phyloP scores from a whole-genome alignment of 306 rosid species.

The Medicago arabica region DNA sequence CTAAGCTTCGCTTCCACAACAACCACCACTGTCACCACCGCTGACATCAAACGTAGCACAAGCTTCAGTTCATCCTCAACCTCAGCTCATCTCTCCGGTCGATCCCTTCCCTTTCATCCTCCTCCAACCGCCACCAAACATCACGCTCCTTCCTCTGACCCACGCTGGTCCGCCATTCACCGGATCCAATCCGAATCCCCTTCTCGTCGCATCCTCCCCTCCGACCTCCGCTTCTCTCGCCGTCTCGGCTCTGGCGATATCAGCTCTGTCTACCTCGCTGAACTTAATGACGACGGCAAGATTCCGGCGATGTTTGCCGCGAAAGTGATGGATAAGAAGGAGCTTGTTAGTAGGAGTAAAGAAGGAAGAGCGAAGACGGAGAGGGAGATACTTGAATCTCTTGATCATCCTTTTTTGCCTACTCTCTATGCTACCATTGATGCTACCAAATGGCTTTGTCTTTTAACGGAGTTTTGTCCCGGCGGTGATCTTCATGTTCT shows the following conservation, averaged over 20 bases:
- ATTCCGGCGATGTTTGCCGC: slow-evolving; percentile 64
- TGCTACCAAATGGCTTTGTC: slow-evolving; percentile 69
- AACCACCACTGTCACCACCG: slow-evolving; percentile 50
- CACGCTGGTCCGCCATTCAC: slow-evolving; percentile 69
- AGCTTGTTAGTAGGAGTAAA: slow-evolving; percentile 67
- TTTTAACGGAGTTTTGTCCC: slow-evolving; percentile 83
- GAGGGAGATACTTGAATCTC: slow-evolving; percentile 66
- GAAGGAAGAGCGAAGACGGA: slow-evolving; percentile 85
- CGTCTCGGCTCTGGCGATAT: slow-evolving; percentile 86
- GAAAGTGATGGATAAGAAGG: slow-evolving; percentile 88
- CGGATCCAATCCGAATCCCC: slow-evolving; percentile 76
- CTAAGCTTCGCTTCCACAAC: slow-evolving; percentile 78
- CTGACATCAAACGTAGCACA: slow-evolving; percentile 69
- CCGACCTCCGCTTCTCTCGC: slow-evolving; percentile 69
- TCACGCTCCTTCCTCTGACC: slow-evolving; percentile 72
- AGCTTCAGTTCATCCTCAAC: slow-evolving; percentile 79
- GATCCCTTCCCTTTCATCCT: slow-evolving; percentile 18
- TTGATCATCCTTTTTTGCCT: slow-evolving; percentile 85
- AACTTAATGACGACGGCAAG: slow-evolving; percentile 49
- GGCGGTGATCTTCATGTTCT: slow-evolving; percentile 89
- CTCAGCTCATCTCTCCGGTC: slow-evolving; percentile 45
- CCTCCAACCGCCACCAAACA: slow-evolving; percentile 41
- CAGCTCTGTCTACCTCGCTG: slow-evolving; percentile 73
- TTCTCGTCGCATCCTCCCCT: slow-evolving; percentile 53
- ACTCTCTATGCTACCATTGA: slow-evolving; percentile 78